These are phyloP conservation scores for Eustoma russellianum DNA, from an alignment of 257 asterid genomes.

Conservation along the genomic window DNA sequence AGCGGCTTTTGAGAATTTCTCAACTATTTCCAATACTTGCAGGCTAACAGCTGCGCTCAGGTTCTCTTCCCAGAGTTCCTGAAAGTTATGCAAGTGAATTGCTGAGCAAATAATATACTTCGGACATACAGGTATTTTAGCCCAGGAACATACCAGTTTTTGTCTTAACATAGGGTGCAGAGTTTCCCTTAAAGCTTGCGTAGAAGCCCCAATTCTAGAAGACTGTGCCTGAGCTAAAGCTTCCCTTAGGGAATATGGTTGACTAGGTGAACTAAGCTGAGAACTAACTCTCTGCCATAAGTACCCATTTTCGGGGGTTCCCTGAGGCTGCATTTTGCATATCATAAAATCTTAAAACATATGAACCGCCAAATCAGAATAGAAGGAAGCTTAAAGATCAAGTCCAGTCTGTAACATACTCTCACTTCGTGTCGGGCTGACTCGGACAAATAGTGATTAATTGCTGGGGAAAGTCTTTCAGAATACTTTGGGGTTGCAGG, in stretches of 20 bases:
- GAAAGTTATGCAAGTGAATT: slow-evolving; percentile 17
- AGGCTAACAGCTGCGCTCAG: slow-evolving; percentile 93
- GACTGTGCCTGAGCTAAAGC: slow-evolving; percentile 99
- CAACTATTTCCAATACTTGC: slow-evolving; percentile 79
- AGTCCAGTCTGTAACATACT: slow-evolving; percentile 35
- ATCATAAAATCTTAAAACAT: slow-evolving; percentile 10
- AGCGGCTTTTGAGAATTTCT: slow-evolving; percentile 75
- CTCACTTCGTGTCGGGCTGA: slow-evolving; percentile 97
- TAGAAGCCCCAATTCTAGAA: slow-evolving; percentile 89
- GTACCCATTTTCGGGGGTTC: slow-evolving; percentile 97
- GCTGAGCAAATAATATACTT: slow-evolving; percentile 1
- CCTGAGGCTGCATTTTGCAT: slow-evolving; percentile 69
- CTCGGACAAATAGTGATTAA: slow-evolving; percentile 86
- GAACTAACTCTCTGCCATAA: slow-evolving; percentile 97
- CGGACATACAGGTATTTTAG: neutral
- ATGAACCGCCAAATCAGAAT: slow-evolving; percentile 2
- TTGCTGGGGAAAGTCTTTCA: slow-evolving; percentile 93
- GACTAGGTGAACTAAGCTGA: slow-evolving; percentile 96
- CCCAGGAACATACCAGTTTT: slow-evolving; percentile 54
- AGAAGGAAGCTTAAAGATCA: slow-evolving; percentile 3
- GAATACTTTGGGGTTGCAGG: slow-evolving; percentile 85
- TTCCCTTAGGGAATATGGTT: slow-evolving; percentile 95
- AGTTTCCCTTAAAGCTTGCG: slow-evolving; percentile 91
- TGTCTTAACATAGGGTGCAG: slow-evolving; percentile 95
- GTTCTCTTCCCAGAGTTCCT: slow-evolving; percentile 99